Evolutionary conservation across 306 rosid genomes (phyloP), one percentile per base, ranked within the genome.

Genomic region (Fragaria nilgerrensis): DNA sequence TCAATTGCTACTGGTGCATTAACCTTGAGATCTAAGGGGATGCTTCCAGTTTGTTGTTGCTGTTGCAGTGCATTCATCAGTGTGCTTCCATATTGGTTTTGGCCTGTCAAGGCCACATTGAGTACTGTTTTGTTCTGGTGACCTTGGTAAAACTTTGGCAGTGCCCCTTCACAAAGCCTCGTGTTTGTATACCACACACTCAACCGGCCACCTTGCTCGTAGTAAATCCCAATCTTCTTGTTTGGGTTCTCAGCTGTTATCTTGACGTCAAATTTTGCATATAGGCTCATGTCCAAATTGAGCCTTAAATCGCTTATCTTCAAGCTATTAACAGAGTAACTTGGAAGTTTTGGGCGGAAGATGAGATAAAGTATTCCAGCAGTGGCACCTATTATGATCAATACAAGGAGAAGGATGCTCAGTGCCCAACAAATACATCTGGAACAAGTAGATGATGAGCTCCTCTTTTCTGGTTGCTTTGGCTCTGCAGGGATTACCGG

Each of bases 111-210:
- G 13, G 87, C 83, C 75, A 94, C 93, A 22, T 89, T 62, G 36
- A 90, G 82, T 48, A 72, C 84, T 23, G 97, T 92, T 75, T 78
- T 94, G 85, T 94, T 92, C 77, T 64, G 83, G 76, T 94, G 97
- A 34, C 96, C 98, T 75, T 94, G 98, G 88, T 94, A 94, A 83
- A 94, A 94, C 29, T 74, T 63, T 0, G 98, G 96, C 66, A 94
- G 55, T 5, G 84, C 45, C 64, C 98, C 98, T 73, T 90, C 90
- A 70, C 96, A 94, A 29, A 94, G 97, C 87, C 52, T 72, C 29
- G 84, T 84, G 63, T 88, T 82, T 34, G 90, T 55, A 83, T 90
- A 92, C 92, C 90, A 92, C 15, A 90, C 96, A 48, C 96, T 89
- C 75, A 94, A 27, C 77, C 27, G 84, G 37, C 98, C 95, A 32